Base-by-base conservation (phyloP, 2,329 filamentous ascomycete species). In the Fusarium newnesense region DNA sequence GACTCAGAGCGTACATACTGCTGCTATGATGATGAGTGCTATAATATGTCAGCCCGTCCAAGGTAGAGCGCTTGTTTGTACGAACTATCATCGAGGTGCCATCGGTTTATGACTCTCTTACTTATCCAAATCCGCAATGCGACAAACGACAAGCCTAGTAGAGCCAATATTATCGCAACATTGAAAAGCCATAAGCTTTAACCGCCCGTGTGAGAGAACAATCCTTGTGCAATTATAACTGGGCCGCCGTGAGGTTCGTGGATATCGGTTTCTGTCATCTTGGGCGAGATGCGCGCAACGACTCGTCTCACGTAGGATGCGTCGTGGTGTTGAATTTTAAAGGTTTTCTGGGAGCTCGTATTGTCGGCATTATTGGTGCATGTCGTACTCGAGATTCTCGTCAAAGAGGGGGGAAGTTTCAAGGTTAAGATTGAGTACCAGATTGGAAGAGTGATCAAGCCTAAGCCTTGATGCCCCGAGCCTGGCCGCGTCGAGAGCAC, bases 231-330 rank as follows among this genome's bases (percentile, higher is more conserved):
- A 6, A 46, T 28, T 9, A 5, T 6, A 12, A 19, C 16, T 11
- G 18, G 9, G 7, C 11, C 16, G 5, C 28, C 24, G 24, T 46
- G 18, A 28, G 43, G 44, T 47, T 47, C 18, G 11, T 21, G 44
- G 12, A 13, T 21, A 47, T 21, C 7, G 1, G 26, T 28, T 15
- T 28, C 7, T 13, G 43, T 46, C 24, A 26, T 28, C 10, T 44
- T 12, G 5, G 16, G 2, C 12, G 4, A 42, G 10, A 26, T 24
- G 4, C 9, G 24, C 1, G 24, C 6, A 18, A 7, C 16, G 16
- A 10, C 24, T 19, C 19, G 24, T 13, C 43, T 44, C 16, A 28
- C 10, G 24, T 12, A 13, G 43, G 43, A 9, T 19, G 24, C 4
- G 24, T 46, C 11, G 43, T 6, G 2, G 24, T 28, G 24, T 43